phyloP scores from a whole-genome alignment of 2,329 filamentous ascomycete species.

The Fusarium drepaniforme region DNA sequence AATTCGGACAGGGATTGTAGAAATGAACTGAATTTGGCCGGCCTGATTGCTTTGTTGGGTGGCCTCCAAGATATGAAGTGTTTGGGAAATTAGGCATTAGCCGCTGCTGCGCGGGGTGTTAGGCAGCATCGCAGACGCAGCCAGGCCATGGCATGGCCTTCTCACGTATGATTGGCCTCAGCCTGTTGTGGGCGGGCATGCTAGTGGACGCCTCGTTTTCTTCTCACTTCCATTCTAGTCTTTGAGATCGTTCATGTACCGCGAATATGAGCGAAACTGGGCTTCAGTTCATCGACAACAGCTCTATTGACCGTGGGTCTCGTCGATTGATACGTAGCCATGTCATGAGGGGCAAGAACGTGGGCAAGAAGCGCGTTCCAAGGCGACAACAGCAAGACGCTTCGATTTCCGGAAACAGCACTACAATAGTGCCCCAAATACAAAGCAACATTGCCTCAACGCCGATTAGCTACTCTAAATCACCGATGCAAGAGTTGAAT shows the following conservation, averaged over 20 bases:
- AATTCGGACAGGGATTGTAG: no score
- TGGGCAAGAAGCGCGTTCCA: neutral
- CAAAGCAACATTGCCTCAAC: neutral
- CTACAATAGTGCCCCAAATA: neutral
- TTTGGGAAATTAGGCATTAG: no score
- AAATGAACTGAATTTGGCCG: no score
- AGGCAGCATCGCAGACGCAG: no score
- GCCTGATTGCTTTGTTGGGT: no score
- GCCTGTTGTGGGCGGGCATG: no score
- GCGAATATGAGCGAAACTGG: neutral
- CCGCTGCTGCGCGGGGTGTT: no score
- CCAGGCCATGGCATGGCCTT: no score
- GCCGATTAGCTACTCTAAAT: neutral
- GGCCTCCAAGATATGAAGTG: no score
- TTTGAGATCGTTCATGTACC: neutral
- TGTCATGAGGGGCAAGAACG: constrained; percentile 2
- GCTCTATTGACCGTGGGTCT: neutral
- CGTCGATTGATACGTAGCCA: neutral
- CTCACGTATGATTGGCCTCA: no score
- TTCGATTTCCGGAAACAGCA: neutral
- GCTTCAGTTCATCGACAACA: neutral
- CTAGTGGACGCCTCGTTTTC: neutral
- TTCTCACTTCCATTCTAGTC: neutral
- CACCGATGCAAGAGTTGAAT: neutral
- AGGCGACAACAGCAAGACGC: neutral